phyloP scores from a whole-genome alignment of 2,329 filamentous ascomycete species.

The Venturia pyrina region DNA sequence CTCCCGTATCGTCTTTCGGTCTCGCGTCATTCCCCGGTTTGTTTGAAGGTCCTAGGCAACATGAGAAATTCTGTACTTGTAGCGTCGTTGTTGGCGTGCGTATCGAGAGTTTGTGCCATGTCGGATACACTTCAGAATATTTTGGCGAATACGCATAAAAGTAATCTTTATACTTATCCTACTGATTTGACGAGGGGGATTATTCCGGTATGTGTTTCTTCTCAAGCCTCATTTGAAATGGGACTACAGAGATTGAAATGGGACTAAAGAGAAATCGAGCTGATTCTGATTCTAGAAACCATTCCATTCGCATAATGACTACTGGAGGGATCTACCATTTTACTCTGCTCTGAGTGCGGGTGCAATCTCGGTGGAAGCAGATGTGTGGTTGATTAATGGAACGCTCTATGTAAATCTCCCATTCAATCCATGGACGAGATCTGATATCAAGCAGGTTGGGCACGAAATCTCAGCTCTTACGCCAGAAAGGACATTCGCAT shows the following conservation, averaged over 20 bases:
- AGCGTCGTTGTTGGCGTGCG: neutral
- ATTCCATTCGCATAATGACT: slow-evolving; percentile 52
- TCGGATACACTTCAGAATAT: slow-evolving; percentile 44
- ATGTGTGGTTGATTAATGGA: slow-evolving; percentile 49
- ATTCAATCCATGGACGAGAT: neutral
- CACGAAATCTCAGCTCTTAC: slow-evolving; percentile 45
- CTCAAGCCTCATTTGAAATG: neutral
- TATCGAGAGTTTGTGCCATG: slow-evolving; percentile 24
- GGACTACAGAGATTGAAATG: too few relatives aligned
- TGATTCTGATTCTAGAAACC: slow-evolving; percentile 30
- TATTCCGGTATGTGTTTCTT: slow-evolving; percentile 36
- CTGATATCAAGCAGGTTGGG: slow-evolving; percentile 35
- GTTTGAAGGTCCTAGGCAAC: neutral
- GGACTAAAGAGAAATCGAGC: too few relatives aligned
- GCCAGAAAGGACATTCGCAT: slow-evolving; percentile 42
- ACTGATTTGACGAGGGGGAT: slow-evolving; percentile 52
- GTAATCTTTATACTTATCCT: slow-evolving; percentile 46
- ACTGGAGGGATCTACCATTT: slow-evolving; percentile 40
- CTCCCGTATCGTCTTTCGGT: neutral
- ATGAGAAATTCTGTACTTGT: neutral
- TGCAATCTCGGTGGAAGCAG: slow-evolving; percentile 48
- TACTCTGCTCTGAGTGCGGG: slow-evolving; percentile 47
- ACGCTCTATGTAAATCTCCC: slow-evolving; percentile 39
- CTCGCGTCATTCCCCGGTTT: neutral
- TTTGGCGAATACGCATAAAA: slow-evolving; percentile 42